Percentiles rank a stretch among this genome's conserved stretches.
Conservation (phyloP, 371 early-diverging fungal species). For the Actinomucor elegans region DNA sequence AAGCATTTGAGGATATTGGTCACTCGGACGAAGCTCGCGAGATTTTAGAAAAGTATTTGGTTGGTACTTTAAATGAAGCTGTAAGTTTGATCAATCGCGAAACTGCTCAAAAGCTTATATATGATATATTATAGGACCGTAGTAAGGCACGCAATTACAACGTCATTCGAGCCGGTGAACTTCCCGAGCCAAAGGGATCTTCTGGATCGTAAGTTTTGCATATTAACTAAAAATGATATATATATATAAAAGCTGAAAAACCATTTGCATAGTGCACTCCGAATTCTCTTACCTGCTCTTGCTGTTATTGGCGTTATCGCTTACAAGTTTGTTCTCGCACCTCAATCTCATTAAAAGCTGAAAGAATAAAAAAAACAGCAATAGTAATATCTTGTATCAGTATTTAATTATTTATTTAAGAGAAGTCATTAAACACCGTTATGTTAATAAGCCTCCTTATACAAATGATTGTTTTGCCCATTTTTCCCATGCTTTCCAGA, state of each 20-base stretch:
- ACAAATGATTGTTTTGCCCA: no score
- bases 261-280: slow-evolving; percentile 17
- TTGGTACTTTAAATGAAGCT: slow-evolving; percentile 43
- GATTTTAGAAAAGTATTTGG: slow-evolving; percentile 36
- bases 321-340: slow-evolving; percentile 44
- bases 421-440: slow-evolving; percentile 84
- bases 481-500: no score
- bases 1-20: slow-evolving; percentile 87
- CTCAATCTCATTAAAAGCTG: slow-evolving; percentile 25
- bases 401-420: slow-evolving; percentile 88
- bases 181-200: slow-evolving; percentile 27
- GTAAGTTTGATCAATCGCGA: slow-evolving; percentile 25
- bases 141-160: slow-evolving; percentile 22
- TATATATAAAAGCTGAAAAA: neutral
- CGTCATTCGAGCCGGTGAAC: slow-evolving; percentile 43
- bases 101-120: neutral
- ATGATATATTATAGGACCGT: slow-evolving; percentile 16
- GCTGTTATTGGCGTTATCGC: slow-evolving; percentile 27
- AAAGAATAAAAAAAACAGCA: neutral
- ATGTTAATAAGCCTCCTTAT: no score
- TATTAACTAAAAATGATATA: neutral
- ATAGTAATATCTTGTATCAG: no score
- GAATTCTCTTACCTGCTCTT: slow-evolving; percentile 24
- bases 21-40: slow-evolving; percentile 78
- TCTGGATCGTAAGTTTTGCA: slow-evolving; percentile 44